These are phyloP conservation scores for Crepidotus variabilis DNA, from an alignment of 768 basidiomycete species.

Conservation along the genomic window DNA sequence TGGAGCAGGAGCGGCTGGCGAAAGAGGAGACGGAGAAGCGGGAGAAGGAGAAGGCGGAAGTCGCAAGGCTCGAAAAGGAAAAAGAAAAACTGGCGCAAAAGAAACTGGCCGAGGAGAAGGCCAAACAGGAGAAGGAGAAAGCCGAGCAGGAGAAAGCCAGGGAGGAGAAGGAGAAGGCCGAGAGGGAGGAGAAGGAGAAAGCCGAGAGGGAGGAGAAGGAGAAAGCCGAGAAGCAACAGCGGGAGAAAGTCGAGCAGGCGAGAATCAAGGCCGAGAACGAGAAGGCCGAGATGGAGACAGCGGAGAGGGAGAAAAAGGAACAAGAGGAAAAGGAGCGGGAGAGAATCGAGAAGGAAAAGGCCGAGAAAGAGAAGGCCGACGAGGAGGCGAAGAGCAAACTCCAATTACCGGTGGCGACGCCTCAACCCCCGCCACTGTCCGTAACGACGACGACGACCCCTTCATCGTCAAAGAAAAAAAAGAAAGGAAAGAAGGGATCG, in stretches of 20 bases:
- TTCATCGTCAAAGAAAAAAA: neutral
- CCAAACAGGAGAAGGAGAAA: neutral
- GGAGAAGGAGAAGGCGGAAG: conserved; percentile 2
- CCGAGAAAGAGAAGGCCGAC: neutral
- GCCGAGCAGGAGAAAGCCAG: neutral
- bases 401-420: neutral
- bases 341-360: neutral
- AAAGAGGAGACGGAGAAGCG: neutral
- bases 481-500: neutral
- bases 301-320: no score
- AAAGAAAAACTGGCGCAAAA: neutral
- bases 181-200: neutral
- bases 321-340: neutral
- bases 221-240: neutral
- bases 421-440: neutral
- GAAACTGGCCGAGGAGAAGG: neutral
- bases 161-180: neutral
- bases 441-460: neutral
- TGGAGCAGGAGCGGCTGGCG: neutral
- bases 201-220: neutral
- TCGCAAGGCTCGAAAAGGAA: neutral
- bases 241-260: neutral
- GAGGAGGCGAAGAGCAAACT: conserved; percentile 3
- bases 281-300: neutral
- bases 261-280: neutral